Evolutionary conservation across 2,329 filamentous ascomycete genomes (phyloP), one percentile per base, ranked within the genome.

Genomic region (Fusarium nurragi): DNA sequence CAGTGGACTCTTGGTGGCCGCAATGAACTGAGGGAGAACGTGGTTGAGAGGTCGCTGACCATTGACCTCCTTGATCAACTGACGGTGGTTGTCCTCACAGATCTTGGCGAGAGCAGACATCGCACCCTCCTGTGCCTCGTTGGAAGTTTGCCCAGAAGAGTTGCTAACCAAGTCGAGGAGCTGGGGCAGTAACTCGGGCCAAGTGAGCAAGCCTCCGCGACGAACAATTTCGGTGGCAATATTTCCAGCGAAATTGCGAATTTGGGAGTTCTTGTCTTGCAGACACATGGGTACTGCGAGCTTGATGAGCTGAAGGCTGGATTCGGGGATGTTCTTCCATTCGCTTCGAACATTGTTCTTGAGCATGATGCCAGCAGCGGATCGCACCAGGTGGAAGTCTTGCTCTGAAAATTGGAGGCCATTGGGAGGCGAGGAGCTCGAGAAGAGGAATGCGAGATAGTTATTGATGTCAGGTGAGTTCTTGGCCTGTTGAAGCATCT

Each of bases 401-500:
- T 84, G 74, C 68, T 82, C 73, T 49, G 83, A 85, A 70, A 86
- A 85, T 69, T 82, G 81, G 74, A 91, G 81, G 64, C 83, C 88
- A 54, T 82, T 78, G 43, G 90, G 87, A 47, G 84, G 81, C 65
- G 88, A 84, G 54, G 87, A 77, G 71, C 86, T 93, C 60, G 91
- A 92, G 78, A 97, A 92, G 64, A 99, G 86, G 78, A 91, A 97
- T 70, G 92, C 91, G 40, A 99, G 88, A 78, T 99, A 99, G 80
- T 98, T 98, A 82, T 96, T 94, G 82, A 97, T 92, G 77, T 98
- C 94, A 45, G 94, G 94, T 12, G 92, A 95, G 49, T 84, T 81
- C 76, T 92, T 96, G 61, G 94, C 95, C 80, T 97, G 91, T 68
- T 88, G 84, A 71, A 99, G 91, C 92, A 98, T 96, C 95, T 98